phyloP scores from a whole-genome alignment of 352 stramenopile species.

The Phytopythium mirpurense region DNA sequence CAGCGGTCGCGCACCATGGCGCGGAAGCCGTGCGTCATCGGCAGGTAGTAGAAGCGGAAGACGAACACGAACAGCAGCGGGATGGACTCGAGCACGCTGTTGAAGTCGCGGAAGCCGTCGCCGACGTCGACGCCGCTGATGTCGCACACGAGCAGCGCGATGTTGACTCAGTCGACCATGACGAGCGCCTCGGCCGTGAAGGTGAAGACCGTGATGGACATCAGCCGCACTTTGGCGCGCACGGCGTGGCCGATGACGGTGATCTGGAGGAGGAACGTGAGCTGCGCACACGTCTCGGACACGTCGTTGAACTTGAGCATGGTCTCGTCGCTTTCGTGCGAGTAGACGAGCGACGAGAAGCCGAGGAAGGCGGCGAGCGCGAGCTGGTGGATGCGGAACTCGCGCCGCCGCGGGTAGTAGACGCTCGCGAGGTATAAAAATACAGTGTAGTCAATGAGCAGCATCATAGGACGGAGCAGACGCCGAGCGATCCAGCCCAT shows the following conservation, averaged over 20 bases:
- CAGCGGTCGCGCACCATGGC: constrained; percentile 6
- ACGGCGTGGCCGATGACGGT: constrained; percentile 3
- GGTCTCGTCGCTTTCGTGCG: constrained; percentile 10
- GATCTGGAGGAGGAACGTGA: constrained; percentile 30
- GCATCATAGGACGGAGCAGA: constrained; percentile 11
- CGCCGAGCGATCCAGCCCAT: constrained; percentile 10
- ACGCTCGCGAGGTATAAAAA: constrained; percentile 12
- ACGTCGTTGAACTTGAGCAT: constrained; percentile 21
- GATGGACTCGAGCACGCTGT: constrained; percentile 13
- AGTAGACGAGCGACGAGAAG: constrained; percentile 21
- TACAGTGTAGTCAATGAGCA: constrained; percentile 7
- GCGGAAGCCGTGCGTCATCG: constrained; percentile 7
- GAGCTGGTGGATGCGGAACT: constrained; percentile 9
- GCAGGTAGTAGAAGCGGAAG: constrained; percentile 20
- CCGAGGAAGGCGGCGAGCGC: constrained; percentile 13
- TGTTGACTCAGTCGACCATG: background rate
- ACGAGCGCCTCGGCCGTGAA: too few species aligned
- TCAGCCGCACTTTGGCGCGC: constrained; percentile 1
- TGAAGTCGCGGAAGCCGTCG: constrained; percentile 5
- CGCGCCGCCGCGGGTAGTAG: constrained; percentile 13
- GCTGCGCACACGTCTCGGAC: constrained; percentile 19
- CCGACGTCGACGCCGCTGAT: constrained; percentile 5
- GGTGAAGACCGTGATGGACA: too few species aligned
- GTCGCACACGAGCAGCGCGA: constrained; percentile 1
- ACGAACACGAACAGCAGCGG: constrained; percentile 13